phyloP scores from a whole-genome alignment of 495 filamentous ascomycete species.

The Penicillium canescens region DNA sequence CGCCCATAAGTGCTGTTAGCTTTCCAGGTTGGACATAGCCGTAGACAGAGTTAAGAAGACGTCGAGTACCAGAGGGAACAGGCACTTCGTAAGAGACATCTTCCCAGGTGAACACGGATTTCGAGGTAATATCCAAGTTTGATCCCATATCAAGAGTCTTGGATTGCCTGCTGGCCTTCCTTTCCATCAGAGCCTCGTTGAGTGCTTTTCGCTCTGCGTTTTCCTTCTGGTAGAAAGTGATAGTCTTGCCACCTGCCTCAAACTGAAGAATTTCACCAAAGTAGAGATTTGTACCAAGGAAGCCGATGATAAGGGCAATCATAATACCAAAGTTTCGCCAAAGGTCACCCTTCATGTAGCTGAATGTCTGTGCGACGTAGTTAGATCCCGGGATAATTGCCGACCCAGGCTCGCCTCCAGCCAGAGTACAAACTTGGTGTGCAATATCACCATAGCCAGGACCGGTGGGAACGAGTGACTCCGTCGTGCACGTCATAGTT shows the following conservation, averaged over 20 bases:
- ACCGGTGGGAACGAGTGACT: constrained; percentile 66
- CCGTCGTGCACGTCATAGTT: constrained; percentile 61
- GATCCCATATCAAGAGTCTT: constrained; percentile 50
- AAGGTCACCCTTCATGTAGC: constrained; percentile 59
- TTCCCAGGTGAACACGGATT: constrained; percentile 53
- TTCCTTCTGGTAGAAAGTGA: constrained; percentile 72
- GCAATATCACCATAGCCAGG: constrained; percentile 63
- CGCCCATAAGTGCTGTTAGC: constrained; percentile 81
- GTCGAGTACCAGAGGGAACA: constrained; percentile 64
- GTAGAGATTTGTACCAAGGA: constrained; percentile 66
- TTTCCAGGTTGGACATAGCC: constrained; percentile 80
- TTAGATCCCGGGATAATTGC: constrained; percentile 55
- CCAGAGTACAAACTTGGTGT: constrained; percentile 73
- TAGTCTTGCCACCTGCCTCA: constrained; percentile 73
- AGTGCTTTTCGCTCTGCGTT: constrained; percentile 68
- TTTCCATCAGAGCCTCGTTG: constrained; percentile 62
- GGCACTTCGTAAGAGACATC: constrained; percentile 65
- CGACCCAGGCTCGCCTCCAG: constrained; percentile 64
- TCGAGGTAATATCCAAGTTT: constrained; percentile 65
- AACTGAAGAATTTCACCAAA: constrained; percentile 77
- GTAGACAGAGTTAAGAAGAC: constrained; percentile 68
- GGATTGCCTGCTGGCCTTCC: constrained; percentile 53
- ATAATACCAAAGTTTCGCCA: constrained; percentile 82
- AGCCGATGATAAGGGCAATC: constrained; percentile 63
- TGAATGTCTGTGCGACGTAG: constrained; percentile 64